Evolutionary conservation across 2,329 filamentous ascomycete species (phyloP).

Genomic region (Hymenoscyphus fructigenus): DNA sequence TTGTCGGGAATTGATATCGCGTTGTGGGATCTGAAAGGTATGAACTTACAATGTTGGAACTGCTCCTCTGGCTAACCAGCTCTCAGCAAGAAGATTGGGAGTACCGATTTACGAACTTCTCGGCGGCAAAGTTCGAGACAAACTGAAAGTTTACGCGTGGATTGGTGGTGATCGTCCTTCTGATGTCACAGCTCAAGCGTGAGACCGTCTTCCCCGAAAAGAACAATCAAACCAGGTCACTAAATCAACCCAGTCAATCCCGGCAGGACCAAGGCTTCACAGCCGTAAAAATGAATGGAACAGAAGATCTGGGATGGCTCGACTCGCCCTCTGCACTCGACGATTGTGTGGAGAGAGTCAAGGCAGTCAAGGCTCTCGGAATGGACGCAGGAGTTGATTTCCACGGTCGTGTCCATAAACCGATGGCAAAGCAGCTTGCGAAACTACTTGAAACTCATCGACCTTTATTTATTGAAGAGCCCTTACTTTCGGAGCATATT

Average conservation of each 20-base stretch:
- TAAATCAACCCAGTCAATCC: conserved; percentile 45
- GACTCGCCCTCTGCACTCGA: conserved; percentile 67
- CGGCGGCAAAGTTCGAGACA: conserved; percentile 70
- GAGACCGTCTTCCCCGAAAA: conserved; percentile 29
- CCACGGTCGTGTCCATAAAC: conserved; percentile 73
- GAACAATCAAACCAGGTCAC: background rate
- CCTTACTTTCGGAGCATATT: conserved; percentile 66
- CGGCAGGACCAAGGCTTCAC: conserved; percentile 62
- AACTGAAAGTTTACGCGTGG: conserved; percentile 73
- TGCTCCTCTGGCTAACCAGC: conserved; percentile 1
- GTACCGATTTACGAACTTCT: conserved; percentile 73
- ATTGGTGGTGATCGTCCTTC: conserved; percentile 72
- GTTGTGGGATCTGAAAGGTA: conserved; percentile 42
- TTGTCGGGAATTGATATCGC: conserved; percentile 77
- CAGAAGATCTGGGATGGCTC: conserved; percentile 73
- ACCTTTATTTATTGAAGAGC: conserved; percentile 77
- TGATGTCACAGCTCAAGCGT: conserved; percentile 65
- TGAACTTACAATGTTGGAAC: background rate
- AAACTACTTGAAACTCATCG: conserved; percentile 63
- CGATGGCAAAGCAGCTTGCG: conserved; percentile 78
- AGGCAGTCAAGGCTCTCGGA: conserved; percentile 66
- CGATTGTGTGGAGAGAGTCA: conserved; percentile 64
- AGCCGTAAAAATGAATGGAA: conserved; percentile 77
- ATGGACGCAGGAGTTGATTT: conserved; percentile 76
- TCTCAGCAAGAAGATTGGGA: conserved; percentile 52